Conservation (phyloP, 345 rosid species). For the Physaria fendleri region DNA sequence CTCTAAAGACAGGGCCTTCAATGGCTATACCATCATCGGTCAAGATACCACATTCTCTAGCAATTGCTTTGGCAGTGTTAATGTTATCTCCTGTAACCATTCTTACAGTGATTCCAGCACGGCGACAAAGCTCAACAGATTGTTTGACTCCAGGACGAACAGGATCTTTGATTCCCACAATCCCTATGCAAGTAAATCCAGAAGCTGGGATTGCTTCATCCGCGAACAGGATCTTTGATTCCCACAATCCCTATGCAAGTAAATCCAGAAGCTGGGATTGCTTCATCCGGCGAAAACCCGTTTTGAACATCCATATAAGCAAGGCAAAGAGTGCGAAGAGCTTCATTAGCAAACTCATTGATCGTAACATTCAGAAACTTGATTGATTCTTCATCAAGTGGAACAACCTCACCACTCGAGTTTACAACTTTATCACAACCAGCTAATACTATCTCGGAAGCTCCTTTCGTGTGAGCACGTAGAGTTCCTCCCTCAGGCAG, state of each 20-base stretch:
- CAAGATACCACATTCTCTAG: conserved; percentile 90
- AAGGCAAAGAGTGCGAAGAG: conserved; percentile 84
- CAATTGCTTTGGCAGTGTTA: conserved; percentile 88
- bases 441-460: conserved; percentile 86
- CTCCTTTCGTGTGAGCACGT: conserved; percentile 81
- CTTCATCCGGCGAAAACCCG: conserved; percentile 46
- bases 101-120: conserved; percentile 86
- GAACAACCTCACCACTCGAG: conserved; percentile 63
- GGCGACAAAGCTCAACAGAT: conserved; percentile 75
- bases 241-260: conserved; percentile 87
- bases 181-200: conserved; percentile 69
- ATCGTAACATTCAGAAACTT: conserved; percentile 58
- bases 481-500: conserved; percentile 52
- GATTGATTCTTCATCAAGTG: conserved; percentile 55
- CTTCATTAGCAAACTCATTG: conserved; percentile 76
- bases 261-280: conserved; percentile 58
- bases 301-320: conserved; percentile 55
- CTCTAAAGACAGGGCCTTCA: conserved; percentile 86
- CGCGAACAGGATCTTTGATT: conserved; percentile 88
- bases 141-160: conserved; percentile 94
- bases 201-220: conserved; percentile 53
- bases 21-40: conserved; percentile 80
- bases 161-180: conserved; percentile 91
- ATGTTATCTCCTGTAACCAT: conserved; percentile 98
- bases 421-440: conserved; percentile 69